Conservation (phyloP, 2,329 filamentous ascomycete genomes). For the Hymenoscyphus repandus region DNA sequence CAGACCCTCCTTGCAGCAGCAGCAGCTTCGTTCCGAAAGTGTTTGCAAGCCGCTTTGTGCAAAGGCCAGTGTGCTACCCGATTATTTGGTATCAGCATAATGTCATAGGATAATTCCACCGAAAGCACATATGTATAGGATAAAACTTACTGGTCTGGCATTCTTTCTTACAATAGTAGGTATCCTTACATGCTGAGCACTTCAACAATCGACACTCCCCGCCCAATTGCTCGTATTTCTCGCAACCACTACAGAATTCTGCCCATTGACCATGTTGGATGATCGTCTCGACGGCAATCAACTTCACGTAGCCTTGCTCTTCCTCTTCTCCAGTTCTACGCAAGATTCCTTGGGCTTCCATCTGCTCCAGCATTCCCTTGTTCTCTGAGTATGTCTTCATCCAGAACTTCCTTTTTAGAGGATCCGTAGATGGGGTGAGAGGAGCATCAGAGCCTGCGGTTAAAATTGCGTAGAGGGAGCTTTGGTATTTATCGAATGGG, state of each 20-base stretch:
- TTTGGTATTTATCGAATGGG: constrained; percentile 6
- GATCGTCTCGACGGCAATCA: constrained; percentile 3
- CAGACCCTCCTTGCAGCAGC: too few species aligned
- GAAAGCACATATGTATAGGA: not conserved
- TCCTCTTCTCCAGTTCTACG: constrained; percentile 1
- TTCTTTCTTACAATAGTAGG: constrained; percentile 4
- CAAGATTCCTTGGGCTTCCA: constrained; percentile 1
- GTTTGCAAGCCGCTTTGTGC: too few species aligned
- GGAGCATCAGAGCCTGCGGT: constrained; percentile 4
- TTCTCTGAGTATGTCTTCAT: constrained; percentile 14
- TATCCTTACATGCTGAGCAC: constrained; percentile 3
- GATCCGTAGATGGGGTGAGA: not conserved
- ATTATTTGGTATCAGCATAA: too few species aligned
- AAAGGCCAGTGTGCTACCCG: too few species aligned
- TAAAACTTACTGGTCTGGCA: constrained; percentile 1
- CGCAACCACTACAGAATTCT: not conserved
- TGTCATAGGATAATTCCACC: too few species aligned
- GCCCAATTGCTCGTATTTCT: not conserved
- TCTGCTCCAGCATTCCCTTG: constrained; percentile 1
- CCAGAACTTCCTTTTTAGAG: constrained; percentile 8
- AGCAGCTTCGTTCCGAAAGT: too few species aligned
- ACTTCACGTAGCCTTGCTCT: constrained; percentile 1
- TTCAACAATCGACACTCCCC: constrained; percentile 1
- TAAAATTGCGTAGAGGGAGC: constrained; percentile 4
- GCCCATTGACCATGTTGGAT: constrained; percentile 2